Percentiles rank a stretch among this genome's conserved stretches.
These are phyloP conservation scores for Tolypocladium album DNA, from an alignment of 2,329 filamentous ascomycete genomes.

Conservation along the genomic window DNA sequence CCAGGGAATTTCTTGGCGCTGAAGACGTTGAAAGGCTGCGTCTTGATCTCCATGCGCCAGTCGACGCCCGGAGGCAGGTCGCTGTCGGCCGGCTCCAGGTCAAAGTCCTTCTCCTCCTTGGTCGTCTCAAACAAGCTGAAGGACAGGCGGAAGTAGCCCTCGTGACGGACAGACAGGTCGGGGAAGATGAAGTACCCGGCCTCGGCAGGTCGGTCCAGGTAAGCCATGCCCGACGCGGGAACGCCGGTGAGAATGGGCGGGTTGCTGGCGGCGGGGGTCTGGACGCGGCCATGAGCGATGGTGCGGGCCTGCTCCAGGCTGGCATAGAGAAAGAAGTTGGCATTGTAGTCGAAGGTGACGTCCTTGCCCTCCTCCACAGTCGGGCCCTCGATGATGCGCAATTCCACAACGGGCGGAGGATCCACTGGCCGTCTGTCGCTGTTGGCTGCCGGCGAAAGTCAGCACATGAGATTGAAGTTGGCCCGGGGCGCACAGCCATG, in stretches of 20 bases:
- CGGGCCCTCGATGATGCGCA: conserved; percentile 70
- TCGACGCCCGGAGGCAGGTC: conserved; percentile 51
- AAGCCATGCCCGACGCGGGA: conserved; percentile 90
- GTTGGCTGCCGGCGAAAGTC: conserved; percentile 19
- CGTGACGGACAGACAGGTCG: conserved; percentile 89
- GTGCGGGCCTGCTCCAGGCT: conserved; percentile 79
- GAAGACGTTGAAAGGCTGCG: conserved; percentile 75
- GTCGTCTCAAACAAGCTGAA: conserved; percentile 93
- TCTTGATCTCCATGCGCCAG: conserved; percentile 85
- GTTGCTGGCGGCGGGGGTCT: conserved; percentile 53
- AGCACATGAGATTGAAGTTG: conserved; percentile 3
- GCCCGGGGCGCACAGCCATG: not conserved
- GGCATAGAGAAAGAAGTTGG: conserved; percentile 94
- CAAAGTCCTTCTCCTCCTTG: conserved; percentile 73
- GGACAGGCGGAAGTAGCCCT: conserved; percentile 81
- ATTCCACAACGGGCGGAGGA: conserved; percentile 85
- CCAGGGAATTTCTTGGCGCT: conserved; percentile 99
- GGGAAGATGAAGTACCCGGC: conserved; percentile 96
- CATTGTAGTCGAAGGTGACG: conserved; percentile 84
- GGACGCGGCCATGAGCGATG: conserved; percentile 70
- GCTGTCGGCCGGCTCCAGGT: conserved; percentile 37
- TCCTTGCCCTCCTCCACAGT: conserved; percentile 52
- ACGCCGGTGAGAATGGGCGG: conserved; percentile 87
- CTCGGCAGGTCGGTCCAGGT: conserved; percentile 73
- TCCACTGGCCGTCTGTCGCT: conserved; percentile 82